These are phyloP conservation scores for Clavispora vitiphila DNA, from an alignment of 805 yeast species.

Conservation along the genomic window DNA sequence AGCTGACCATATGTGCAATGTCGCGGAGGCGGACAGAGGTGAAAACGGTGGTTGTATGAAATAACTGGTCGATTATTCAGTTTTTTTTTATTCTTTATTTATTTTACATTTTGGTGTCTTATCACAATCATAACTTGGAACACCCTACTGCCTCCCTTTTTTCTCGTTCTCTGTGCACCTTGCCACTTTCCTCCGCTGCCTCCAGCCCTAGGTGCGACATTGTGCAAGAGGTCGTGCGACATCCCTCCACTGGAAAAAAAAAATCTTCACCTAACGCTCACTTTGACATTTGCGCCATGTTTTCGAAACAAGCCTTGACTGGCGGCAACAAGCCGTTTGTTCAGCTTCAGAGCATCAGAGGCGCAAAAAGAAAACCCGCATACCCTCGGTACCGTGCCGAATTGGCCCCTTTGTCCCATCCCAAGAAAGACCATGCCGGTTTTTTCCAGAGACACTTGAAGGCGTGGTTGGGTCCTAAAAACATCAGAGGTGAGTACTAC, in stretches of 20 bases:
- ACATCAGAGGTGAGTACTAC: constrained; percentile 75
- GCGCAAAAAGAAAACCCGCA: constrained; percentile 1
- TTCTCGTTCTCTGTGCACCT: too few species aligned
- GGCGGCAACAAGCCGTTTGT: constrained; percentile 13
- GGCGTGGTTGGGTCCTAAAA: constrained; percentile 77
- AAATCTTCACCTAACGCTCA: background rate
- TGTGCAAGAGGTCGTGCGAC: background rate
- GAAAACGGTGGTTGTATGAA: too few species aligned
- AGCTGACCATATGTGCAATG: too few species aligned
- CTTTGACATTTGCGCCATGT: constrained; percentile 6
- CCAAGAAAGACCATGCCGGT: constrained; percentile 42
- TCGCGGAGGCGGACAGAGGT: too few species aligned
- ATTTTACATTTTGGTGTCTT: too few species aligned
- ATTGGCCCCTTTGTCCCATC: constrained; percentile 25
- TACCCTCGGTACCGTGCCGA: constrained; percentile 23
- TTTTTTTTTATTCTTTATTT: too few species aligned
- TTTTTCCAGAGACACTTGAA: constrained; percentile 60
- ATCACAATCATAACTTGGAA: too few species aligned
- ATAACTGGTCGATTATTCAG: too few species aligned
- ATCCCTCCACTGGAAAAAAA: background rate
- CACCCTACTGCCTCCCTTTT: too few species aligned
- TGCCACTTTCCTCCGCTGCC: too few species aligned
- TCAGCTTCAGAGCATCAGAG: constrained; percentile 13
- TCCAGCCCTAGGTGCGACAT: constrained; percentile 1
- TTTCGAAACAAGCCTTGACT: constrained; percentile 7